Conservation (phyloP, 495 filamentous ascomycete species). For the Aspergillus campestris region DNA sequence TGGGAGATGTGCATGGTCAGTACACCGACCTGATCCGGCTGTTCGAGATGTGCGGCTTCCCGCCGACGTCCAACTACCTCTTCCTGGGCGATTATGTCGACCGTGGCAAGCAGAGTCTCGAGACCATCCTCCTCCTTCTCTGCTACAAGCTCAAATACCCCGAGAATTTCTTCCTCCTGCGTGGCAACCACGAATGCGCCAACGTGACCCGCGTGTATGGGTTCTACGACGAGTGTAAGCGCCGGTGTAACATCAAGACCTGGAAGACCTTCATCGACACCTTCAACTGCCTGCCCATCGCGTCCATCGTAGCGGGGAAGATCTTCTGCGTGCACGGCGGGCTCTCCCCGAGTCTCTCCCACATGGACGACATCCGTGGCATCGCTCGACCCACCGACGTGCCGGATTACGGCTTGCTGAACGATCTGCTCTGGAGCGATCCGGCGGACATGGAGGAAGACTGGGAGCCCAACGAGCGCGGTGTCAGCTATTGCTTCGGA, state of each 20-base stretch:
- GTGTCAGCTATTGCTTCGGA: constrained; percentile 97
- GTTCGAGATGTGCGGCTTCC: constrained; percentile 99
- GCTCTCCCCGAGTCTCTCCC: constrained; percentile 80
- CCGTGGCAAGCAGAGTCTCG: constrained; percentile 91
- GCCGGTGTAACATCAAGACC: constrained; percentile 93
- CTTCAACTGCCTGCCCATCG: constrained; percentile 94
- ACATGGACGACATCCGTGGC: constrained; percentile 98
- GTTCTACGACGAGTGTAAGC: constrained; percentile 99
- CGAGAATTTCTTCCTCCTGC: constrained; percentile 96
- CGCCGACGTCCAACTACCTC: constrained; percentile 85
- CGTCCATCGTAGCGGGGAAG: constrained; percentile 92
- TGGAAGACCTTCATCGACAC: constrained; percentile 99
- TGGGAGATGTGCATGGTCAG: constrained; percentile 96
- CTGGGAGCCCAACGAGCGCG: constrained; percentile 95
- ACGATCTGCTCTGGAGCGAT: constrained; percentile 96
- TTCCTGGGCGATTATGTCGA: constrained; percentile 99
- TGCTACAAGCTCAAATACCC: constrained; percentile 99
- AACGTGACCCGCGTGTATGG: constrained; percentile 98
- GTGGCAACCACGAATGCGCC: constrained; percentile 97
- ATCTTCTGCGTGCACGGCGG: constrained; percentile 99
- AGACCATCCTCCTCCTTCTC: constrained; percentile 89
- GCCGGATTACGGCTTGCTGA: constrained; percentile 92
- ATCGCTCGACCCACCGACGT: constrained; percentile 96
- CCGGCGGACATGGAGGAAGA: constrained; percentile 96
- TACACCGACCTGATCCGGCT: constrained; percentile 95